Percentiles rank a stretch among this genome's conserved stretches.
Evolutionary conservation across 331 rosid genomes (phyloP).

Genomic region (Phaseolus coccineus): DNA sequence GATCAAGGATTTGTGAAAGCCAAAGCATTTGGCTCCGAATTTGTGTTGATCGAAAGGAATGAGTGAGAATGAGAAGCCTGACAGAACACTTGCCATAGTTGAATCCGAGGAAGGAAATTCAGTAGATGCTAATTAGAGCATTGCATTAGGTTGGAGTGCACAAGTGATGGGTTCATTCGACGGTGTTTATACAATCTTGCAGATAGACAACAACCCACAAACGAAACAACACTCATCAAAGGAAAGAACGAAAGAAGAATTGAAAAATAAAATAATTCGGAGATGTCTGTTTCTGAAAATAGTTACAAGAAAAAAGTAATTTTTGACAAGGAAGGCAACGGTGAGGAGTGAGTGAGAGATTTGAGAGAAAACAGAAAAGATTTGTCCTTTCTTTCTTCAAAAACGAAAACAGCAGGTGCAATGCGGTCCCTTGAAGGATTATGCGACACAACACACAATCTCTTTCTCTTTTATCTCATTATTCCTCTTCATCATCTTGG

Average conservation of each 20-base stretch:
- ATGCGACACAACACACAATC: not conserved
- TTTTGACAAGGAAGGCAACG: constrained; percentile 28
- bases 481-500: not conserved
- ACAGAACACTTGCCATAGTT: constrained; percentile 64
- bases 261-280: too few relatives aligned
- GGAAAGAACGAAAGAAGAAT: not conserved
- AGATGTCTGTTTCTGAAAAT: constrained; percentile 6
- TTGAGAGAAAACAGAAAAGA: not conserved
- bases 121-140: constrained; percentile 23
- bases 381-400: too few relatives aligned
- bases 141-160: not conserved
- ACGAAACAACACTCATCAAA: not conserved
- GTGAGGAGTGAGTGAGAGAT: constrained; percentile 34
- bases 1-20: constrained; percentile 45
- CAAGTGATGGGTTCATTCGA: not conserved
- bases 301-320: not conserved
- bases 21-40: constrained; percentile 14
- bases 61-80: constrained; percentile 47
- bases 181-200: not conserved
- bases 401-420: too few relatives aligned
- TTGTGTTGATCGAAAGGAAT: constrained; percentile 42
- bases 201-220: not conserved
- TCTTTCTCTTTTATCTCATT: constrained; percentile 4
- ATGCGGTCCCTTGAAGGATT: not conserved
- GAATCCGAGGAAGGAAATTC: constrained; percentile 15